Evolutionary conservation across 805 yeast species (phyloP), one percentile per base, ranked within the genome.

Genomic region (Schizosaccharomyces octosporus): DNA sequence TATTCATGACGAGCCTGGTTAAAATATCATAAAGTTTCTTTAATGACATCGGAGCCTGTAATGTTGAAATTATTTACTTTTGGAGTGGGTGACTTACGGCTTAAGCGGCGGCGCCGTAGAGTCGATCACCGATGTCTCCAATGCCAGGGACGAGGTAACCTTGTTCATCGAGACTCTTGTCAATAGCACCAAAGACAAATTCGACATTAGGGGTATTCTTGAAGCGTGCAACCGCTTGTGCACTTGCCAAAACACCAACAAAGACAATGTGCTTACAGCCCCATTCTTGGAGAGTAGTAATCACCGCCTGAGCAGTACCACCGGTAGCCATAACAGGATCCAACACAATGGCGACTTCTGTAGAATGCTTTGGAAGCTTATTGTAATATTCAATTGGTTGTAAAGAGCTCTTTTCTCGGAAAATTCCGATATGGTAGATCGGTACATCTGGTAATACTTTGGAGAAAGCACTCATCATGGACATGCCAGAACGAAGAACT

Each of bases 241-340:
- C 59, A 45, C 66, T 63, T n/a, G 69, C 70, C 17, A 70, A 45
- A 29, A 70, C 59, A 21, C 69, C 55, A 27, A 65, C 64, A 43
- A 69, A 64, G 39, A 70, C 64, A 42, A 70, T 67, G 61, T 65
- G 64, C 61, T 65, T 63, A 29, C 65, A 71, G n/a, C 68, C 69
- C 70, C 72, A 70, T 59, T 70, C 72, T 41, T 61, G 54, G 31
- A 42, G 21, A 45, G 31, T 61, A 15, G 51, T 31, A 54, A 70
- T 65, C 19, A 68, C 72, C 5, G 72, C 72, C 29, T 60, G 48
- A 17, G 69, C 69, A 11, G 72, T 70, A 19, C 72, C 71, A n/a
- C 72, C 72, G n/a, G 72, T 70, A 2, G 72, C 72, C 62, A 70
- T 66, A 15, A 69, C 68, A 27, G 72, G 72, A 55, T 70, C 72